phyloP scores from a whole-genome alignment of 306 rosid genomes.

The Cyamopsis tetragonoloba region DNA sequence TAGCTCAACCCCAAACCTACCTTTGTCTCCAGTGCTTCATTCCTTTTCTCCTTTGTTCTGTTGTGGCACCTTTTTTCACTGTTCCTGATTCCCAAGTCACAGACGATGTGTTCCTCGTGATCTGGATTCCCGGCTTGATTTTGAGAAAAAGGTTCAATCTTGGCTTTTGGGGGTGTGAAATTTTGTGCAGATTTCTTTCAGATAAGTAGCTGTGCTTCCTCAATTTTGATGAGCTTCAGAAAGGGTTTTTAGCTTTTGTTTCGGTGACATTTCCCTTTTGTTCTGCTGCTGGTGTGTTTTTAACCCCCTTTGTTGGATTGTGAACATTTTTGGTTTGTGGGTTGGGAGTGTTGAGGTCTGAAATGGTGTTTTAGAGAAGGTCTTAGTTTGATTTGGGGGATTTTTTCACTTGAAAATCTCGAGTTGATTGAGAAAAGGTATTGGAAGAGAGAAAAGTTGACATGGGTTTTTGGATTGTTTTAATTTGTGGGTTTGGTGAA shows the following conservation, averaged over 20 bases:
- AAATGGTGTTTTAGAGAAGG: conserved; percentile 15
- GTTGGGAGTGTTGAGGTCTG: conserved; percentile 21
- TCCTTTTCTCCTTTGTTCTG: not conserved
- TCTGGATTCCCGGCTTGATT: conserved; percentile 29
- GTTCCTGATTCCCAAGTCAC: not conserved
- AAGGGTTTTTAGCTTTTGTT: not conserved
- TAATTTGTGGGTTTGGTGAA: conserved; percentile 8
- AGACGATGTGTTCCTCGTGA: conserved; percentile 25
- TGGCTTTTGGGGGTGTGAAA: conserved; percentile 27
- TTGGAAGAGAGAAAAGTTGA: conserved; percentile 15
- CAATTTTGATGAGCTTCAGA: conserved; percentile 11
- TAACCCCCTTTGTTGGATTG: conserved; percentile 11
- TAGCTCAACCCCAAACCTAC: not conserved
- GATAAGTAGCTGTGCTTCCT: conserved; percentile 36
- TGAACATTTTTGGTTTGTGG: not conserved
- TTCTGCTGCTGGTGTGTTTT: conserved; percentile 11
- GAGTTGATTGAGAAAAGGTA: conserved; percentile 5
- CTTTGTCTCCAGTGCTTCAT: conserved; percentile 23
- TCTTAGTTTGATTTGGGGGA: conserved; percentile 4
- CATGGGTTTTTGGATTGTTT: conserved; percentile 25
- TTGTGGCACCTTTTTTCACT: not conserved
- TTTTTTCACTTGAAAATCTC: conserved; percentile 18
- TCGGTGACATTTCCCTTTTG: not conserved
- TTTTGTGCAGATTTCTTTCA: conserved; percentile 26
- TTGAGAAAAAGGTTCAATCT: conserved; percentile 9